These are phyloP conservation scores for Isatis lusitanica DNA, from an alignment of 441 rosid species.

Conservation along the genomic window DNA sequence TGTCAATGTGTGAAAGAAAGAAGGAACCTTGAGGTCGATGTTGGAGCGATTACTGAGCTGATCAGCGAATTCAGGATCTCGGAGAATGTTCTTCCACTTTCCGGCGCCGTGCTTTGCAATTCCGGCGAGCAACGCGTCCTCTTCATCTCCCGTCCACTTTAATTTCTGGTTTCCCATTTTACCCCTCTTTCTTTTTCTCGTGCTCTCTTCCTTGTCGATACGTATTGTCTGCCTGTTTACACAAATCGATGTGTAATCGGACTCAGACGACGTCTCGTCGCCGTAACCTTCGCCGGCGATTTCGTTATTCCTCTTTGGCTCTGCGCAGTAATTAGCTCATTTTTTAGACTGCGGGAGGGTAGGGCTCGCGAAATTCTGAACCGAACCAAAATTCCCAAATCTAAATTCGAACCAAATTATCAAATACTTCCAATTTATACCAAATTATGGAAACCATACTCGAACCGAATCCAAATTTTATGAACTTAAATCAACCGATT, in stretches of 20 bases:
- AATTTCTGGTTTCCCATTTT: slow-evolving; percentile 90
- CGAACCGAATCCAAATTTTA: too few relatives aligned
- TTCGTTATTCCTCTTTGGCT: background rate
- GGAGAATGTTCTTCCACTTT: slow-evolving; percentile 89
- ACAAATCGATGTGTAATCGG: background rate
- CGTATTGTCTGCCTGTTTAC: background rate
- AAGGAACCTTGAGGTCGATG: slow-evolving; percentile 79
- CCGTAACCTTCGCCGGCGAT: slow-evolving; percentile 2
- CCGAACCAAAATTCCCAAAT: background rate
- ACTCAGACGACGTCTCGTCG: slow-evolving; percentile 8
- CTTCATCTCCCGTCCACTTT: slow-evolving; percentile 84
- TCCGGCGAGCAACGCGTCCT: slow-evolving; percentile 80
- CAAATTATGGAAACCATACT: too few relatives aligned
- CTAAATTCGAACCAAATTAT: background rate
- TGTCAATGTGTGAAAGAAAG: background rate
- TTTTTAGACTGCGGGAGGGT: background rate
- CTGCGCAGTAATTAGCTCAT: background rate
- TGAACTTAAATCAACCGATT: background rate
- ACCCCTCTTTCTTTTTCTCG: background rate
- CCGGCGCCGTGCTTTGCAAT: slow-evolving; percentile 78
- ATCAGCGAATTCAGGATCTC: slow-evolving; percentile 74
- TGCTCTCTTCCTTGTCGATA: background rate
- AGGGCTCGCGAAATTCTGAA: background rate
- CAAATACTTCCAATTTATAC: too few relatives aligned
- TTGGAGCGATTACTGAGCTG: slow-evolving; percentile 73